Base-by-base conservation (phyloP, 179 eudicot genomes). In the Drosera spatulata region DNA sequence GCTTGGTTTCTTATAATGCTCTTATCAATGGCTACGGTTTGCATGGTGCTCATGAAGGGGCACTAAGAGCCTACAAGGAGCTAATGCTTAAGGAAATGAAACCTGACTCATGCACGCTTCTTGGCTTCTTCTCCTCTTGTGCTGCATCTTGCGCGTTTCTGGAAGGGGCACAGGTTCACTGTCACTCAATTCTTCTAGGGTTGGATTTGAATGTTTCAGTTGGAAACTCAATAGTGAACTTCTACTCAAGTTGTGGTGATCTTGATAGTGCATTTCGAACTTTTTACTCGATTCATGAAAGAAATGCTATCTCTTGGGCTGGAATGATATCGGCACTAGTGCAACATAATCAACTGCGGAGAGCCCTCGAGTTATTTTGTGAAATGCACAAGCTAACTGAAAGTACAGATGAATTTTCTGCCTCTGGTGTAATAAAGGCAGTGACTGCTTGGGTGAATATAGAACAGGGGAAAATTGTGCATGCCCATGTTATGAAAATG, bases 291-390 rank as follows among this genome's bases (percentile, higher is more conserved):
- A 58, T 62, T 41, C 70, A 64, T 55, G 71, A 63, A 58, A 68
- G 43, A 49, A 54, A 61, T 61, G 72, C 62, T 38, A 72, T 73
- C 56, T 75, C 79, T 63, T 63, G 69, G 73, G 51, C 82, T 37
- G 66, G 66, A 50, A 71, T 77, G n/a, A 74, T 77, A 54, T 68
- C 82, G 14, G 82, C 73, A 59, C 82, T 77, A 15, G 76, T 71
- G 61, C 66, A 64, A 63, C 71, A 77, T 56, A 68, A 68, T 45
- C 61, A 70, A 65, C 49, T 45, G 38, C 39, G 50, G 55, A 77
- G 65, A 53, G 82, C 82, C 50, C 59, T 77, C 12, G 67, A 74
- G 58, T 11, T 71, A 38, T 77, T 71, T 58, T 53, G 74, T 65
- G 71, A 68, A 65, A 67, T 74, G 74, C 73, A 74, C 66, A 71